Base-by-base conservation (phyloP, 805 yeast genomes). In the Metschnikowia corniflorae region DNA sequence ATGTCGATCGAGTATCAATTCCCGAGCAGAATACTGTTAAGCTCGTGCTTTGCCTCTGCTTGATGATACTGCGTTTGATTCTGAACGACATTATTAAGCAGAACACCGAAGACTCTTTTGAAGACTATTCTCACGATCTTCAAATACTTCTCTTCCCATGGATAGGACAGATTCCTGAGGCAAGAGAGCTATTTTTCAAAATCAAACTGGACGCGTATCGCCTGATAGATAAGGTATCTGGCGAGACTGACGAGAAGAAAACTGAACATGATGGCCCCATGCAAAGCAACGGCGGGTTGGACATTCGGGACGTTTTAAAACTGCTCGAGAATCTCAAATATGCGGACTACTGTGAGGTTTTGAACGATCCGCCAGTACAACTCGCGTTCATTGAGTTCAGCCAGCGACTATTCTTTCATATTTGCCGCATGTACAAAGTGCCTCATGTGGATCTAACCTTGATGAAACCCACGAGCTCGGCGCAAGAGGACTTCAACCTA, bases 91-190 rank as follows among this genome's bases (percentile, higher is more conserved):
- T 75, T 44, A 65, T 78, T 29, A 61, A 62, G 22, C 66, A 68
- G 29, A 38, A 44, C 12, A 36, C 41, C 6, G 51, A 45, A 3
- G 65, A 61, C 31, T 58, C 53, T 18, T 57, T 60, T 22, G 65
- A 72, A 10, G 84, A 80, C 43, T 80, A 77, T 50, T 61, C 70
- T 7, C 68, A 76, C 37, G 86, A 80, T 46, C 53, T 82, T 16
- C 82, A 79, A 47, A 70, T 77, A 7, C 60, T 82, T 23, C 58
- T 82, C 32, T 68, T 82, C 44, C 75, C 73, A 37, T 81, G 86
- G 86, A 73, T 82, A 23, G 80, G 82, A 5, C 63, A 55, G 39
- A 37, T 78, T 0, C 80, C 82, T 0, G 85, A 78, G 35, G 87
- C 88, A 0, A 67, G 80, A 43, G 73, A 70, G 28, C 50, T 82